These are phyloP conservation scores for Trapa incisa DNA, from an alignment of 345 rosid genomes.

Conservation along the genomic window DNA sequence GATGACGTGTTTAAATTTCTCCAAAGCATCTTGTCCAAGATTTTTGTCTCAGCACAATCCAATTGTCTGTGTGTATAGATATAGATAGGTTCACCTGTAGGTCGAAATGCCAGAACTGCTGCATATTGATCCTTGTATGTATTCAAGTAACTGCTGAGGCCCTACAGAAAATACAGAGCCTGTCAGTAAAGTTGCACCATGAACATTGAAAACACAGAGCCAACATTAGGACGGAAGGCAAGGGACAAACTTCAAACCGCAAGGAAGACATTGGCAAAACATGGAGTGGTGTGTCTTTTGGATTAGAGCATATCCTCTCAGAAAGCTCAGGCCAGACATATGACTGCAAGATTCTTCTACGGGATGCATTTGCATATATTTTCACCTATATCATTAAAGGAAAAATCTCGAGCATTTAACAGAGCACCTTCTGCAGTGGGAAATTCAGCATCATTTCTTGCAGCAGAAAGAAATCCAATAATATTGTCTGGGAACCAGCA, in stretches of 20 bases:
- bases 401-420: neutral
- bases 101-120: conserved; percentile 61
- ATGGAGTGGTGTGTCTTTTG: conserved; percentile 53
- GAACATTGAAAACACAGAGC: neutral
- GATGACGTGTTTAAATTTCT: neutral
- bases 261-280: conserved; percentile 62
- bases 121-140: conserved; percentile 28
- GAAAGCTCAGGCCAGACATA: conserved; percentile 63
- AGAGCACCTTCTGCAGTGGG: neutral
- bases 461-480: neutral
- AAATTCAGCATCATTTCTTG: neutral
- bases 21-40: neutral
- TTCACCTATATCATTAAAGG: conserved; percentile 31
- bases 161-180: conserved; percentile 15
- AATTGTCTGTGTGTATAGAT: neutral
- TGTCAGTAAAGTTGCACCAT: neutral
- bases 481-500: neutral
- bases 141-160: conserved; percentile 40
- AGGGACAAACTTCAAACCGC: conserved; percentile 37
- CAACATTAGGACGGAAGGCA: conserved; percentile 1
- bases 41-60: neutral
- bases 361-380: conserved; percentile 49
- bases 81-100: conserved; percentile 37
- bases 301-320: conserved; percentile 40
- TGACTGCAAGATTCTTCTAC: conserved; percentile 49